Conservation (phyloP, 257 asterid genomes). For the Primulina eburnea region DNA sequence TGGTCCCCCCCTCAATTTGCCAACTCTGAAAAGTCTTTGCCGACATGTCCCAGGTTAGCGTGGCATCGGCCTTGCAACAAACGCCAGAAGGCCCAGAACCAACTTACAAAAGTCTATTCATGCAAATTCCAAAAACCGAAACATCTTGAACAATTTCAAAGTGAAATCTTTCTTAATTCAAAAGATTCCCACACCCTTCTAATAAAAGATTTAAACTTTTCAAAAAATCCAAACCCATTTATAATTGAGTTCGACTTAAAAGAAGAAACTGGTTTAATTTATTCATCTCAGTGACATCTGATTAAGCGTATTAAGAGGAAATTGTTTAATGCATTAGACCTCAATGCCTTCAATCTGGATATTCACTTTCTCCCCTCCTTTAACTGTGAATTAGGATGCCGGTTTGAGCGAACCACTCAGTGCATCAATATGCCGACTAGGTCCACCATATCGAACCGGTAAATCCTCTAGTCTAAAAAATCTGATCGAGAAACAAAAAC, state of each 20-base stretch:
- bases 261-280: background rate
- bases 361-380: constrained; percentile 91
- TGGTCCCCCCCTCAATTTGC: too few species aligned
- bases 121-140: background rate
- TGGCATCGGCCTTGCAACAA: constrained; percentile 54
- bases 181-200: background rate
- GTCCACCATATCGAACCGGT: constrained; percentile 85
- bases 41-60: constrained; percentile 53
- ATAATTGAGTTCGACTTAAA: background rate
- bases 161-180: background rate
- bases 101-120: background rate
- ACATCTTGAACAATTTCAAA: background rate
- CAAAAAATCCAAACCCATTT: background rate
- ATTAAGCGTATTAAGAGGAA: too few species aligned
- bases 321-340: too few species aligned
- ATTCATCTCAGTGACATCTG: background rate
- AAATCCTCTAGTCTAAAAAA: constrained; percentile 75
- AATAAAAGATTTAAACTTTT: background rate
- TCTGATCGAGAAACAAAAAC: constrained; percentile 31
- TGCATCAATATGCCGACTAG: constrained; percentile 63
- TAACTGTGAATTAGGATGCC: constrained; percentile 82
- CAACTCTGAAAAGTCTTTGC: too few species aligned
- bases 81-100: background rate
- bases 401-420: constrained; percentile 72
- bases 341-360: constrained; percentile 96